phyloP scores from a whole-genome alignment of 495 filamentous ascomycete species.

The Penicillium cosmopolitanum region DNA sequence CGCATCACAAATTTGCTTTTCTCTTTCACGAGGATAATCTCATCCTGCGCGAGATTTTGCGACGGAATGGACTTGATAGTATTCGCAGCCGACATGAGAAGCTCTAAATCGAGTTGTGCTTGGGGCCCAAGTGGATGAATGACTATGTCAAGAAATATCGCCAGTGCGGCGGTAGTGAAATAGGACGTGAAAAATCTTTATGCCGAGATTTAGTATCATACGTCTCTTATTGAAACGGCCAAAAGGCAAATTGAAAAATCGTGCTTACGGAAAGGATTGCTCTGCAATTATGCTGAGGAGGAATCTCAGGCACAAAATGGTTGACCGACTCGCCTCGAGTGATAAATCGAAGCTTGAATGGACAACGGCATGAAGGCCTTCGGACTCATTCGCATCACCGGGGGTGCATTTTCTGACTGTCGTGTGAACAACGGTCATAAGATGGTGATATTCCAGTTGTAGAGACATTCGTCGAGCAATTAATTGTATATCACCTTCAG shows the following conservation, averaged over 20 bases:
- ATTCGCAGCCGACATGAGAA: conserved; percentile 24
- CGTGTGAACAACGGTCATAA: conserved; percentile 23
- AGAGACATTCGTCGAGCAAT: conserved; percentile 16
- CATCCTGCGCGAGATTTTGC: conserved; percentile 4
- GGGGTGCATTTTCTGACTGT: conserved; percentile 23
- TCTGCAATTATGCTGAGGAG: conserved; percentile 11
- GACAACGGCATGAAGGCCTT: conserved; percentile 23
- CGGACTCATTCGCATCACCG: conserved; percentile 5
- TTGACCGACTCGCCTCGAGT: conserved; percentile 23
- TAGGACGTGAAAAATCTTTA: conserved; percentile 21
- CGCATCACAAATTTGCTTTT: conserved; percentile 18
- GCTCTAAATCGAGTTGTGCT: conserved; percentile 18
- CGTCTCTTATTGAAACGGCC: too few species aligned
- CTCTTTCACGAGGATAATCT: conserved; percentile 8
- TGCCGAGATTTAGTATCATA: not conserved
- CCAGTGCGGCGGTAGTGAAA: conserved; percentile 10
- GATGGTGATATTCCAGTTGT: conserved; percentile 21
- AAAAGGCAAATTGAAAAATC: not conserved
- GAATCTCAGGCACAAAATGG: conserved; percentile 13
- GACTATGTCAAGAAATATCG: conserved; percentile 25
- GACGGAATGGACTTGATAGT: conserved; percentile 12
- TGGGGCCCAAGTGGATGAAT: conserved; percentile 23
- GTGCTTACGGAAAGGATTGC: conserved; percentile 18
- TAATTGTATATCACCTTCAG: conserved; percentile 1
- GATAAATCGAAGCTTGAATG: conserved; percentile 30